A percentile compares a stretch with the other conserved stretches of the same genome.
phyloP scores from a whole-genome alignment of 805 yeast species.

The Priceomyces carsonii region DNA sequence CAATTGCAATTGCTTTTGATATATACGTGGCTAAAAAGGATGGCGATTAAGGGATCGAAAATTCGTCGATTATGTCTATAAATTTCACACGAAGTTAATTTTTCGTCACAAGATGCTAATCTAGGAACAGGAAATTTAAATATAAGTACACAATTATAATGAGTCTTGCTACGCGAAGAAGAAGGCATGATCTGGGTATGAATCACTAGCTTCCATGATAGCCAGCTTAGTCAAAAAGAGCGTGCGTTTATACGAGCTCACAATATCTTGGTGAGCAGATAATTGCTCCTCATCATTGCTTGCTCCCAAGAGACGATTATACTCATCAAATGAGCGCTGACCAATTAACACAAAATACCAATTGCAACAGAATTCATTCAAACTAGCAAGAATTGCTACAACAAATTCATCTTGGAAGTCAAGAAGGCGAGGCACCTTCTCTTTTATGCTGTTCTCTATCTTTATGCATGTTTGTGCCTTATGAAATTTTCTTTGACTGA shows the following conservation, averaged over 20 bases:
- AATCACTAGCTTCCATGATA: background rate
- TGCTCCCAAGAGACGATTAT: conserved; percentile 6
- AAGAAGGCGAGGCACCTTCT: conserved; percentile 11
- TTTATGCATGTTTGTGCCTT: conserved; percentile 11
- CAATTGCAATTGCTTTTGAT: conserved; percentile 1
- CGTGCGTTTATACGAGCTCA: conserved; percentile 4
- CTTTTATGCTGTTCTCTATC: conserved; percentile 9
- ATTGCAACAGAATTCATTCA: conserved; percentile 11
- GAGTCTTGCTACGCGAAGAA: too few species aligned
- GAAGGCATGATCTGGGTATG: too few species aligned
- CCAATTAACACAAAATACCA: conserved; percentile 20
- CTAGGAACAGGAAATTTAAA: too few species aligned
- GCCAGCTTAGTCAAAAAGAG: conserved; percentile 3
- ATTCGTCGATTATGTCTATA: conserved; percentile 3
- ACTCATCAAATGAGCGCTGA: conserved; percentile 15
- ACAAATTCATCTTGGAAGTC: conserved; percentile 7
- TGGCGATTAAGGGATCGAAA: conserved; percentile 10
- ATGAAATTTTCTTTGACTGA: conserved; percentile 3
- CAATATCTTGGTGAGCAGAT: conserved; percentile 6
- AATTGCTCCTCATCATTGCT: background rate
- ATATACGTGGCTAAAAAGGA: conserved; percentile 4
- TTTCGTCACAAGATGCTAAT: conserved; percentile 7
- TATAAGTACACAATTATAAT: too few species aligned
- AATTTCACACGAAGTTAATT: conserved; percentile 3
- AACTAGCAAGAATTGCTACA: conserved; percentile 8